Conservation (phyloP, 495 filamentous ascomycete genomes). For the Daldinia concentrica region DNA sequence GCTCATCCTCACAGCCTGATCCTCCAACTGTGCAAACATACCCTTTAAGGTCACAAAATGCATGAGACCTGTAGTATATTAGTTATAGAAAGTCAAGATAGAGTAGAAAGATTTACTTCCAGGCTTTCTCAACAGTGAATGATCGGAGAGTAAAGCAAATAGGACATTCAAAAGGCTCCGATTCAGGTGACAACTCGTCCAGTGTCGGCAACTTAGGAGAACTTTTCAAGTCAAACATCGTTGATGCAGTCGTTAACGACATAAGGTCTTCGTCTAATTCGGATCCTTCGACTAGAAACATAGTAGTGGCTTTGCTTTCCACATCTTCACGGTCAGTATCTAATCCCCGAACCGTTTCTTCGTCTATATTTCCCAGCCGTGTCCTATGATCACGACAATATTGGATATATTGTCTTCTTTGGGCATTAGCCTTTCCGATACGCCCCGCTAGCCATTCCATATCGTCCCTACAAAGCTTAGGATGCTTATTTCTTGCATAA, state of each 20-base stretch:
- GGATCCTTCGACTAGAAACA: not conserved
- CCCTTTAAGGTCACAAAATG: not conserved
- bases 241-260: not conserved
- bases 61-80: not conserved
- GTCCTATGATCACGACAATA: slow-evolving; percentile 46
- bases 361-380: not conserved
- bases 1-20: not conserved
- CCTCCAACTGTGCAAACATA: not conserved
- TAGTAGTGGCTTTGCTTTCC: not conserved
- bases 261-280: not conserved
- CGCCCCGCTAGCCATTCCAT: slow-evolving; percentile 7
- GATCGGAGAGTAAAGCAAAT: not conserved
- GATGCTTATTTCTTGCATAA: not conserved
- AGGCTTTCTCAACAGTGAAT: not conserved
- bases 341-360: not conserved
- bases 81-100: not conserved
- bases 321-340: not conserved
- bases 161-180: not conserved
- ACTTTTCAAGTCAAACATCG: not conserved
- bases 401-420: slow-evolving; percentile 47
- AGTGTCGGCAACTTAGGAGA: not conserved
- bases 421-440: slow-evolving; percentile 45
- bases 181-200: not conserved
- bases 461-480: not conserved
- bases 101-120: not conserved